Evolutionary conservation across 768 basidiomycete species (phyloP).

Genomic region (Cyathus striatus): DNA sequence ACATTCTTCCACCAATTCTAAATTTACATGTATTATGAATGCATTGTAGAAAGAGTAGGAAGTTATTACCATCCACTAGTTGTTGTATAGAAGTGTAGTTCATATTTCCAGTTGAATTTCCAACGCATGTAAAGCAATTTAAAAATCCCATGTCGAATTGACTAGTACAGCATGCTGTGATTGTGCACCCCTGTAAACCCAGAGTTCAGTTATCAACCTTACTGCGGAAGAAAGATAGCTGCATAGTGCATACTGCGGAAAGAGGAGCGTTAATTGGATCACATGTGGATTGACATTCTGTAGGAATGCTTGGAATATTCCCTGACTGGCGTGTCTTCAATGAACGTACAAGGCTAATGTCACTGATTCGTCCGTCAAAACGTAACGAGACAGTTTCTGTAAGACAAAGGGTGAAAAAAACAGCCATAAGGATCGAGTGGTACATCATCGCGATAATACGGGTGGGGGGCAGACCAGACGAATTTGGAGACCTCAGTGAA

Average conservation of each 20-base stretch:
- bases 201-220: background rate
- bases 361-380: too few species aligned
- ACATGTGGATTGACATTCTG: conserved; percentile 26
- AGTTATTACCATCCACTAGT: conserved; percentile 28
- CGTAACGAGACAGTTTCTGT: too few species aligned
- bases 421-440: too few species aligned
- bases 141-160: conserved; percentile 33
- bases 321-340: too few species aligned
- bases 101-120: conserved; percentile 17
- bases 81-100: conserved; percentile 25
- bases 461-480: too few species aligned
- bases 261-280: conserved; percentile 17
- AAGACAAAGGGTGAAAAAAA: too few species aligned
- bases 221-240: background rate
- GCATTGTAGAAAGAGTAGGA: background rate
- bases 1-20: conserved; percentile 18
- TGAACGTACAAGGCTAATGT: too few species aligned
- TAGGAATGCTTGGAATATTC: too few species aligned
- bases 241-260: conserved; percentile 9
- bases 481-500: too few species aligned
- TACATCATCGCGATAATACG: too few species aligned
- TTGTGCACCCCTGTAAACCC: conserved; percentile 20
- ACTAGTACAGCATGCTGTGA: conserved; percentile 30
- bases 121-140: conserved; percentile 37
- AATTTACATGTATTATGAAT: background rate